Percentiles rank a stretch among this genome's conserved stretches.
Conservation (phyloP, 139 green algal species). For the Dunaliella primolecta region DNA sequence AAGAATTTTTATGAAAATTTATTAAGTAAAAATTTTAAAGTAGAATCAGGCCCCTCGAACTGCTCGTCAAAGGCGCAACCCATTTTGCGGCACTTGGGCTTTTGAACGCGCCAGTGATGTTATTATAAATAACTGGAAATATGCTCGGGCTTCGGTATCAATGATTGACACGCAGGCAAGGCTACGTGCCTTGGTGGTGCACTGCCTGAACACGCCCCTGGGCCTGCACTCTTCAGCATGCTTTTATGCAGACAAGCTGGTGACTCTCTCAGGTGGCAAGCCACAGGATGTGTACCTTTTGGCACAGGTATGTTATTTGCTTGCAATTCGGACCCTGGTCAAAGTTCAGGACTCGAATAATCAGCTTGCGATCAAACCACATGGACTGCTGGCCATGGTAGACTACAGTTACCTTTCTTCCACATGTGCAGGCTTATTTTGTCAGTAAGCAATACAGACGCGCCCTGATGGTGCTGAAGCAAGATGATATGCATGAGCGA, state of each 20-base stretch:
- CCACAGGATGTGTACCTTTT: conserved; percentile 81
- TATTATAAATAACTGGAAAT: too few relatives aligned
- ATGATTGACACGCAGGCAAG: too few relatives aligned
- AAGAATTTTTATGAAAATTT: too few relatives aligned
- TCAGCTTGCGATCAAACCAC: not conserved
- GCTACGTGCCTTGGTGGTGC: conserved; percentile 75
- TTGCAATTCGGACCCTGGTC: too few relatives aligned
- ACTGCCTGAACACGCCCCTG: conserved; percentile 79
- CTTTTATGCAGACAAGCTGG: conserved; percentile 96
- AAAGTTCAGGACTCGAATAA: too few relatives aligned
- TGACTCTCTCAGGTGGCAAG: conserved; percentile 58
- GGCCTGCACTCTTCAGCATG: conserved; percentile 79
- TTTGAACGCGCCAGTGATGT: too few relatives aligned
- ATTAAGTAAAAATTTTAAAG: too few relatives aligned
- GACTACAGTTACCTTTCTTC: too few relatives aligned
- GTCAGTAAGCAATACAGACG: conserved; percentile 67
- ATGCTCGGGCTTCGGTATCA: too few relatives aligned
- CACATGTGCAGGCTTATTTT: conserved; percentile 67
- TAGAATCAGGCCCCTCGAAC: too few relatives aligned
- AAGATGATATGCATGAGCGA: conserved; percentile 20
- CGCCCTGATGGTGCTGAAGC: conserved; percentile 64
- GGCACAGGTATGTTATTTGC: conserved; percentile 59
- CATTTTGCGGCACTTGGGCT: too few relatives aligned
- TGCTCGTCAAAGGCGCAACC: too few relatives aligned
- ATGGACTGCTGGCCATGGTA: not conserved